Evolutionary conservation across 441 rosid species (phyloP), one percentile per base, ranked within the genome.

Genomic region (Erysimum pusillum): DNA sequence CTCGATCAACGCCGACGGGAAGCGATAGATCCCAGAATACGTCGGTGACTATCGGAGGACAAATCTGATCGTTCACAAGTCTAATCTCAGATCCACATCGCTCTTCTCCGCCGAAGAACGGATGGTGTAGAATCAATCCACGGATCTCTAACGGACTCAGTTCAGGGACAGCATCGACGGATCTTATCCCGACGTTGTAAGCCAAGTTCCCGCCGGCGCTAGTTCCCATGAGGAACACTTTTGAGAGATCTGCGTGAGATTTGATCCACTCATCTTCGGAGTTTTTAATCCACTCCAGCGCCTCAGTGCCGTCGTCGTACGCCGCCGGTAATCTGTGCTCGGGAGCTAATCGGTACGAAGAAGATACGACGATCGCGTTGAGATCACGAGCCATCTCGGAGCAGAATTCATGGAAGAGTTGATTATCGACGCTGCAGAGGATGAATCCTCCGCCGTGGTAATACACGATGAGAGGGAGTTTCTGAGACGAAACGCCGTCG

Each of bases 321-420:
- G 90, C 92, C 0, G 90, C 85, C 7, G 92, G 92, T 8, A 90
- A 86, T 3, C 90, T 83, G 66, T 88, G 82, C 83, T 86, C 96
- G 0, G 89, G 90, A 9, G 87, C 88, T 13, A 86, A 74, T n/a
- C 85, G 84, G 78, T 90, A 86, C 3, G 76, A 82, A 11, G 83
- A 73, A 9, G 91, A 80, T 0, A 73, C 82, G 14, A 87, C 73
- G 39, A 90, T 18, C 6, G 76, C 87, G 22, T 68, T 59, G 35
- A 85, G 59, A 6, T 69, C 60, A 8, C 42, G 31, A 0, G 91
- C 86, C 25, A 83, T 31, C 38, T 51, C 34, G 13, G 69, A 67
- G 67, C 84, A 83, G 67, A 74, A 75, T 15, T 42, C 73, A 6
- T 87, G 86, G 75, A 45, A 62, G 0, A 14, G 0, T 0, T 66